Percentiles rank a stretch among this genome's conserved stretches.
Evolutionary conservation across 2,329 filamentous ascomycete species (phyloP).

Genomic region (Pleoardoris graminearum): DNA sequence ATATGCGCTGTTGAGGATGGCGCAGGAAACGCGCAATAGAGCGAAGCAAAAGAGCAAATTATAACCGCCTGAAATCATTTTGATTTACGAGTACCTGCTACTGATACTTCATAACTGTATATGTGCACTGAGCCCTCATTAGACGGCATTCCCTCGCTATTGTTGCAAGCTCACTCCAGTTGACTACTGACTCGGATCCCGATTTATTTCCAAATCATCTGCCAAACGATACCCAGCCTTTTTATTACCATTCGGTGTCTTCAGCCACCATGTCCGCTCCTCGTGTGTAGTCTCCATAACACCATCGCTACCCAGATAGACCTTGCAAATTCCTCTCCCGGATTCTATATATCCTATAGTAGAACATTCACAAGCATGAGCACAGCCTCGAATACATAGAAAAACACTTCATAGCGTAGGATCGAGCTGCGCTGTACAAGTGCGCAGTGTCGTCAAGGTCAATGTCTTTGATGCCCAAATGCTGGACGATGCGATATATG

Average conservation of each 20-base stretch:
- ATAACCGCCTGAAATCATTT: no score
- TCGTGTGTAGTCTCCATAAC: neutral
- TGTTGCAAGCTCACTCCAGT: no score
- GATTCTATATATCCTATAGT: constrained; percentile 53
- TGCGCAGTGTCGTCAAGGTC: constrained; percentile 40
- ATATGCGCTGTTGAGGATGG: constrained; percentile 67
- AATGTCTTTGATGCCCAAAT: constrained; percentile 48
- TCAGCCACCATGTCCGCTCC: neutral
- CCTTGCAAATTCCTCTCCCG: constrained; percentile 50
- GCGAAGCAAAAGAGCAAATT: constrained; percentile 27
- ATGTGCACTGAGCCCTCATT: no score
- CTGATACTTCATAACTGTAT: no score
- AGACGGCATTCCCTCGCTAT: no score
- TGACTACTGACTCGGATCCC: no score
- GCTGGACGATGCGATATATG: constrained; percentile 56
- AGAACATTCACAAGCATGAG: constrained; percentile 54
- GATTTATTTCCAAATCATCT: neutral
- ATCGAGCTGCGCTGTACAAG: constrained; percentile 35
- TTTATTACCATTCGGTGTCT: neutral
- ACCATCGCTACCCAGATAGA: constrained; percentile 45
- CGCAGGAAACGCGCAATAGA: constrained; percentile 58
- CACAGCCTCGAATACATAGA: constrained; percentile 55
- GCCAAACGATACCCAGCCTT: neutral
- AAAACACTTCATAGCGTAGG: constrained; percentile 51
- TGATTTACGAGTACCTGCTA: no score